Evolutionary conservation across 1,284 basidiomycete genomes (phyloP), one percentile per base, ranked within the genome.

Genomic region (Schizopora paradoxa): DNA sequence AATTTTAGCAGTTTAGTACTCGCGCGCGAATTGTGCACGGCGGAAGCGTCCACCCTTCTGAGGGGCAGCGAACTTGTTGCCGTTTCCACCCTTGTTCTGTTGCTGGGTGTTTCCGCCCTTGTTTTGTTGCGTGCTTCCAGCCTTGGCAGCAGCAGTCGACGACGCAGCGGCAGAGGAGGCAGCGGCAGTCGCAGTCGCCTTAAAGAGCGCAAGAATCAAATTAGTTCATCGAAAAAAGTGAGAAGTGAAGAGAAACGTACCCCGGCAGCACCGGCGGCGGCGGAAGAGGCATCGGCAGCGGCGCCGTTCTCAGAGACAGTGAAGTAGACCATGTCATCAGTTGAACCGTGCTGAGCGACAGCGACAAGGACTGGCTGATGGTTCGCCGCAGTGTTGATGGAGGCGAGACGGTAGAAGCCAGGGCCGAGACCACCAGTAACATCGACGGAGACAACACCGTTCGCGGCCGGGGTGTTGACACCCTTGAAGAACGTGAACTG

Each of bases 401-500:
- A 73, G 54, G 73, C 73, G 26, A 82, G 56, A 45, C 76, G 69
- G 67, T 88, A 87, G 14, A 67, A 63, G 39, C 80, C 80, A 38
- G 71, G 72, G 13, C 77, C 72, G 13, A 86, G 65, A 44, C 81
- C 82, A 16, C 63, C 64, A 0, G 72, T 64, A 26, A 86, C 77
- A 37, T 67, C 67, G 19, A 72, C 72, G 25, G 69, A 68, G 19
- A 81, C 64, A 4, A 76, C 57, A 27, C 78, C 77, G 34, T 70
- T 70, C 41, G 55, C 54, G 14, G 74, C 78, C 10, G 66, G 59
- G 27, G 60, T 67, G 58, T 80, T 74, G 43, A 80, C 56, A 51
- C 78, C 76, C 69, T 84, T 81, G 78, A 87, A 86, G 66, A 86
- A 84, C 7, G 69, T 73, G 57, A 81, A 81, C 38, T 64, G 63